These are phyloP conservation scores for Fusarium mexicanum DNA, from an alignment of 2,329 filamentous ascomycete genomes.

Conservation along the genomic window DNA sequence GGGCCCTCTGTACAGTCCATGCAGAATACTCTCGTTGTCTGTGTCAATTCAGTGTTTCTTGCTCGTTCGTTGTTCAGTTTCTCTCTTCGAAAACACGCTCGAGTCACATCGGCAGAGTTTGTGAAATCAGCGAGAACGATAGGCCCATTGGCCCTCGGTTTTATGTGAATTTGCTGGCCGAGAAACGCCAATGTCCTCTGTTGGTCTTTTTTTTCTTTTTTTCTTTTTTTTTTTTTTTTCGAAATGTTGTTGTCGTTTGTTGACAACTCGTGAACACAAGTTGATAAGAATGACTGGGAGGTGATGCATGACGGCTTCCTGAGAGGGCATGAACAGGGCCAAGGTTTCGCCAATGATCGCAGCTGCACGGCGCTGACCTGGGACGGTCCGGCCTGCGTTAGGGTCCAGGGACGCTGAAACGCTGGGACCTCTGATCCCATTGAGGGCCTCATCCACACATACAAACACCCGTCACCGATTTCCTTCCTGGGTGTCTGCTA, in stretches of 20 bases:
- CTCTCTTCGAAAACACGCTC: not conserved
- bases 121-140: not conserved
- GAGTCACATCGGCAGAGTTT: not conserved
- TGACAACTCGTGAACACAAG: not conserved
- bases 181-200: too few relatives aligned
- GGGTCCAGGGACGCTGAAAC: constrained; percentile 24
- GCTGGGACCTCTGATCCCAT: constrained; percentile 20
- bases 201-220: too few relatives aligned
- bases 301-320: constrained; percentile 21
- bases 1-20: not conserved
- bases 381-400: constrained; percentile 39
- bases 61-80: not conserved
- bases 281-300: not conserved
- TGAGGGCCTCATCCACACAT: constrained; percentile 6
- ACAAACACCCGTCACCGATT: constrained; percentile 12
- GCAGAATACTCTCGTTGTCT: not conserved
- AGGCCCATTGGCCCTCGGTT: not conserved
- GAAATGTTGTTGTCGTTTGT: not conserved
- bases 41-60: not conserved
- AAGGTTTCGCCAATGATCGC: constrained; percentile 19
- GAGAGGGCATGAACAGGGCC: constrained; percentile 15
- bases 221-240: not conserved
- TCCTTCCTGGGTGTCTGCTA: constrained; percentile 1
- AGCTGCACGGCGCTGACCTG: constrained; percentile 28
- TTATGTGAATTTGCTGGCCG: not conserved